phyloP scores from a whole-genome alignment of 208 protist genomes.

The Trypanosoma cruzi region DNA sequence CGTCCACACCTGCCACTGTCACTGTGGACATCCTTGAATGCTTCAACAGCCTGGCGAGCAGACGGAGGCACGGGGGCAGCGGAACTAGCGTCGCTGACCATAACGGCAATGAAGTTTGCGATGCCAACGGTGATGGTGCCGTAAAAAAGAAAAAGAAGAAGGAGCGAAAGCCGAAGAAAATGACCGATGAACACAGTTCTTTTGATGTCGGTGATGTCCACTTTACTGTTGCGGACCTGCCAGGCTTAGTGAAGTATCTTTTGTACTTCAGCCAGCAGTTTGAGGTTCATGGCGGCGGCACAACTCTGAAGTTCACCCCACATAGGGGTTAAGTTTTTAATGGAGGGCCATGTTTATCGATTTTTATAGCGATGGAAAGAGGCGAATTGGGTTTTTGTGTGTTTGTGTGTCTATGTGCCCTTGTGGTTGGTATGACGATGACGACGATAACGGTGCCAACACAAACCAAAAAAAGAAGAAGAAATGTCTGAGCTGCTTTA shows the following conservation, averaged over 20 bases:
- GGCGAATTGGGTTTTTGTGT: too few species aligned
- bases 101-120: too few species aligned
- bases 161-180: neutral
- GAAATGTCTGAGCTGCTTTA: too few species aligned
- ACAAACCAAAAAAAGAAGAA: too few species aligned
- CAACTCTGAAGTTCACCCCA: slow-evolving; percentile 22
- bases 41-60: slow-evolving; percentile 17
- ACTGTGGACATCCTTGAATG: slow-evolving; percentile 26
- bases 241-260: slow-evolving; percentile 31
- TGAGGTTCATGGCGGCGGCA: slow-evolving; percentile 21
- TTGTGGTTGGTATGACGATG: too few species aligned
- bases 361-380: too few species aligned
- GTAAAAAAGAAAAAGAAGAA: neutral
- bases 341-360: too few species aligned
- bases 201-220: neutral
- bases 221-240: slow-evolving; percentile 29
- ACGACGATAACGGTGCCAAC: too few species aligned
- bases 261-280: slow-evolving; percentile 35
- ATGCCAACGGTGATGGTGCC: neutral
- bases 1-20: neutral
- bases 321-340: neutral
- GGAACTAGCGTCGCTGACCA: too few species aligned
- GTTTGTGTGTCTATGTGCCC: too few species aligned
- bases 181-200: neutral
- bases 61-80: neutral